Conservation (phyloP, 2,329 filamentous ascomycete genomes). For the Aspergillus flavus region DNA sequence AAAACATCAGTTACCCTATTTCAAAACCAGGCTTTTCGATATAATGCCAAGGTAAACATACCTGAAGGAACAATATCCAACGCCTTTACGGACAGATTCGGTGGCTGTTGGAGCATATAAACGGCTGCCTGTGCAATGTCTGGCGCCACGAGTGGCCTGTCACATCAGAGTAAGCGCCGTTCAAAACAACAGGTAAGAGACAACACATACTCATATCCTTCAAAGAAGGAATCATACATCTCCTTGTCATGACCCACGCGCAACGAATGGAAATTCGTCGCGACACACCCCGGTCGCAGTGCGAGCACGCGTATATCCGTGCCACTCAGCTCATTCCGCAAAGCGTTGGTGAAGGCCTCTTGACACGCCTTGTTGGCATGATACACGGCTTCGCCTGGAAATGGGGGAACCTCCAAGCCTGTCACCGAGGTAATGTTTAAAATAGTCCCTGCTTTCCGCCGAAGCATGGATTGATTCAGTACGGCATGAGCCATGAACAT, state of each 20-base stretch:
- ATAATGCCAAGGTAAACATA: slow-evolving; percentile 24
- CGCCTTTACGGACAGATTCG: slow-evolving; percentile 49
- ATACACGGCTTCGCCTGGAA: slow-evolving; percentile 54
- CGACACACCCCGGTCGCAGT: slow-evolving; percentile 51
- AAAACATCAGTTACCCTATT: neutral
- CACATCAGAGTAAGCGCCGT: neutral
- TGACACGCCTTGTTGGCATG: slow-evolving; percentile 52
- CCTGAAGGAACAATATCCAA: slow-evolving; percentile 49
- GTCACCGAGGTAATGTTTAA: slow-evolving; percentile 54
- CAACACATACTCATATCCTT: slow-evolving; percentile 42
- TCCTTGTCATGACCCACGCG: slow-evolving; percentile 49
- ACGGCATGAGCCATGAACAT: slow-evolving; percentile 52
- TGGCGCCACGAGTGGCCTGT: slow-evolving; percentile 43
- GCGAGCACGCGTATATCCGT: slow-evolving; percentile 53
- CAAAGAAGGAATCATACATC: slow-evolving; percentile 48
- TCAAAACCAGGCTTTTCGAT: neutral
- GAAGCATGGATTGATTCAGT: slow-evolving; percentile 48
- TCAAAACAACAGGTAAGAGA: neutral
- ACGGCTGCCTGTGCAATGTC: slow-evolving; percentile 49
- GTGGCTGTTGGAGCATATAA: slow-evolving; percentile 47
- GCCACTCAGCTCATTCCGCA: slow-evolving; percentile 51
- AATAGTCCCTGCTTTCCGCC: slow-evolving; percentile 47
- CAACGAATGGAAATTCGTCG: slow-evolving; percentile 52
- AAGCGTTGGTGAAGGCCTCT: slow-evolving; percentile 53
- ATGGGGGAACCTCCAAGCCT: slow-evolving; percentile 51